A percentile compares a stretch with the other conserved stretches of the same genome.
Evolutionary conservation across 805 yeast species (phyloP).

Genomic region (Saccharomycopsis sp.): DNA sequence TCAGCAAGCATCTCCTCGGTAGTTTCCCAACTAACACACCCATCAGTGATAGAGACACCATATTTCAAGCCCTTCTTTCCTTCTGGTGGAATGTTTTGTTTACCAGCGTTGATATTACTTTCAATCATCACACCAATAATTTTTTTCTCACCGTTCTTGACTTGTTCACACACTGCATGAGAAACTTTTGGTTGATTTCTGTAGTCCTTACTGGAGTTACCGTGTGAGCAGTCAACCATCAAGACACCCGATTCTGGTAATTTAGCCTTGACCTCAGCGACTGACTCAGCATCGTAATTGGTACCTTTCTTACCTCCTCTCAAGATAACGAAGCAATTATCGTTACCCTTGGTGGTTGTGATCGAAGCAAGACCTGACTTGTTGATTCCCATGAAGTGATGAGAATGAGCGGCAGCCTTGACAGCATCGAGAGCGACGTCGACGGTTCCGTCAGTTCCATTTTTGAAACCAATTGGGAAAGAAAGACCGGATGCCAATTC

Average conservation of each 20-base stretch:
- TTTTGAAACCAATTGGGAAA: constrained; percentile 97
- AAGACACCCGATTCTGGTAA: constrained; percentile 35
- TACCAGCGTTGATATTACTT: constrained; percentile 84
- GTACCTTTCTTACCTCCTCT: constrained; percentile 96
- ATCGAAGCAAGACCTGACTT: constrained; percentile 96
- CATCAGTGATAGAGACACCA: constrained; percentile 96
- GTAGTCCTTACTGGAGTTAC: constrained; percentile 87
- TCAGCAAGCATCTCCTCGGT: constrained; percentile 66
- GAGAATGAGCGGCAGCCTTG: constrained; percentile 86
- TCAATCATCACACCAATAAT: constrained; percentile 97
- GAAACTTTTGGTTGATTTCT: constrained; percentile 91
- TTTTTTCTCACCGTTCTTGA: constrained; percentile 61
- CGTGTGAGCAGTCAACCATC: constrained; percentile 98
- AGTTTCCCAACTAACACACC: constrained; percentile 87
- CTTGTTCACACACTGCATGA: constrained; percentile 67
- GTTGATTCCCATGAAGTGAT: constrained; percentile 90
- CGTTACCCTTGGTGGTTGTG: constrained; percentile 91
- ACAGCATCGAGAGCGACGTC: constrained; percentile 95
- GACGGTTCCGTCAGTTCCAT: constrained; percentile 94
- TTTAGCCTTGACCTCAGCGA: constrained; percentile 45
- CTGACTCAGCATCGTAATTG: constrained; percentile 74
- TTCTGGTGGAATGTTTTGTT: constrained; percentile 80
- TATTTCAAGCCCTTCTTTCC: constrained; percentile 74
- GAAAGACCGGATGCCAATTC: constrained; percentile 95
- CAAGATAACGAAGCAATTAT: constrained; percentile 81